Evolutionary conservation across 345 rosid genomes (phyloP), one percentile per base, ranked within the genome.

Genomic region (Camelina hispida): DNA sequence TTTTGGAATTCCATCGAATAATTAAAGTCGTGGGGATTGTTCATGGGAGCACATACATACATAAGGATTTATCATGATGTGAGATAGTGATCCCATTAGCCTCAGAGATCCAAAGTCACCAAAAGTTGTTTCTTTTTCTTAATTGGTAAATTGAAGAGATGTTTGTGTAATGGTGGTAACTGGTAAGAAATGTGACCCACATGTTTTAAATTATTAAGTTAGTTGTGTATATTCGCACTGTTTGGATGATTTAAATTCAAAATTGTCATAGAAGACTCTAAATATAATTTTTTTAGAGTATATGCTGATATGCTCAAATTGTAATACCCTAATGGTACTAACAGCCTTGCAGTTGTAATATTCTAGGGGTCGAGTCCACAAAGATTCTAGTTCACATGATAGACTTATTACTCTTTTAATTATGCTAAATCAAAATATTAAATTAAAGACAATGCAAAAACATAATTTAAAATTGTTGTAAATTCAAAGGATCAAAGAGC

Each of bases 101-200:
- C 15, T 48, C 38, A 35, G 73, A 47, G 16, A 48, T 37, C 50
- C 38, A 48, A 71, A 48, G 59, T 35, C 67, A 71, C 75, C 75
- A 68, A 71, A 71, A 71, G 75, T 61, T 71, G 20, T 50, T 38
- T 37, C 18, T n/a, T 71, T 60, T 60, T 59, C 16, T 10, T 47
- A 59, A 58, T 59, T 70, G 47, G 37, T 44, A 30, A 69, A 30
- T 59, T 9, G n/a, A 20, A 34, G 11, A 46, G 25, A 71, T 59
- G 37, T 59, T 71, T 35, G 37, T 34, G 50, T 47, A 58, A 70
- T 48, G 50, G 57, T 66, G 70, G 32, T 59, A 58, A 18, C 12
- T 32, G 57, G 23, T 70, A 20, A 58, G 37, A 59, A 44, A 47
- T 37, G 13, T 20, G 48, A 32, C 65, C 70, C 58, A 59, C 59